These are phyloP conservation scores for Mucor indicus DNA, from an alignment of 371 early-diverging fungal genomes.

Conservation along the genomic window DNA sequence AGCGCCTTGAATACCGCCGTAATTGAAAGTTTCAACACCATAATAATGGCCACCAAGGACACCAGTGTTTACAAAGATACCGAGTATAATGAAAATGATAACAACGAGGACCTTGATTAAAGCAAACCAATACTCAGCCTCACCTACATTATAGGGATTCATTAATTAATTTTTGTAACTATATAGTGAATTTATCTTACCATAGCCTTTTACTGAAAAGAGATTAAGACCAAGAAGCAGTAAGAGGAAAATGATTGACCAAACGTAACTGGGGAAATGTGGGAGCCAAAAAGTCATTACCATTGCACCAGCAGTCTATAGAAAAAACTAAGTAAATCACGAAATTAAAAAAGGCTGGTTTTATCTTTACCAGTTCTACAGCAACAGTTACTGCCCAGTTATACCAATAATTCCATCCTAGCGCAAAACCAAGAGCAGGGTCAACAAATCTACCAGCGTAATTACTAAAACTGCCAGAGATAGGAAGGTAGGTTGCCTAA, in stretches of 20 bases:
- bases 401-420: constrained; percentile 77
- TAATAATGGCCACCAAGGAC: constrained; percentile 42
- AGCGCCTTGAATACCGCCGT: constrained; percentile 27
- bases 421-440: constrained; percentile 78
- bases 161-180: too few relatives aligned
- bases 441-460: constrained; percentile 83
- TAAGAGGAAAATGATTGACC: constrained; percentile 46
- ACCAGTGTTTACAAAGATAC: constrained; percentile 51
- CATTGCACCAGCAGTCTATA: constrained; percentile 30
- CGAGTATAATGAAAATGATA: constrained; percentile 68
- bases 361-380: constrained; percentile 51
- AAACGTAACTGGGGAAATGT: constrained; percentile 46
- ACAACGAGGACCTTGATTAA: constrained; percentile 63
- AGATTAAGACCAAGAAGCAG: constrained; percentile 47
- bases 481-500: constrained; percentile 70
- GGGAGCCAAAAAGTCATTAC: constrained; percentile 72
- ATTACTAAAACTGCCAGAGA: constrained; percentile 82
- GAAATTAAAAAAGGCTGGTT: neutral
- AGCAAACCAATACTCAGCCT: constrained; percentile 71
- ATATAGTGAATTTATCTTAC: constrained; percentile 9
- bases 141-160: constrained; percentile 19
- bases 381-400: constrained; percentile 86
- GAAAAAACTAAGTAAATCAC: neutral
- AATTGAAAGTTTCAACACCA: constrained; percentile 25
- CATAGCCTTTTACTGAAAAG: constrained; percentile 56